Conservation (phyloP, 1,284 basidiomycete genomes). For the Pyrrhoderma noxium region DNA sequence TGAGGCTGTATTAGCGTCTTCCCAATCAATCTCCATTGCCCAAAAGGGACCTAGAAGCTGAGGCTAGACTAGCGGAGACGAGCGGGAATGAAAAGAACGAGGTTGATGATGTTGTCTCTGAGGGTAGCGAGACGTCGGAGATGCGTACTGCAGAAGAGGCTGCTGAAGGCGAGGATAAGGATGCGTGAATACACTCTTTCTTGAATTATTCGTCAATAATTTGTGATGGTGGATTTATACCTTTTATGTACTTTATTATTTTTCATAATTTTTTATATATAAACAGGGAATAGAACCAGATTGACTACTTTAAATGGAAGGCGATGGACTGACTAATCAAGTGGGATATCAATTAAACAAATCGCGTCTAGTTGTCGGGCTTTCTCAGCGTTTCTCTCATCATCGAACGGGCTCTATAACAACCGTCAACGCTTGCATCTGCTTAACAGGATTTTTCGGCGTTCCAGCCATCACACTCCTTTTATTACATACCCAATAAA, state of each 20-base stretch:
- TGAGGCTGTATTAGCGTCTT: conserved; percentile 44
- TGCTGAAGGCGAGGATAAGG: conserved; percentile 4
- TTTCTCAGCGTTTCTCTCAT: conserved; percentile 5
- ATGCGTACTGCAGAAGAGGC: conserved; percentile 7
- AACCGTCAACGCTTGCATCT: not conserved
- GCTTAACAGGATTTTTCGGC: conserved; percentile 1
- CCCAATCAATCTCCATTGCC: conserved; percentile 51
- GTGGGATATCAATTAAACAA: no score
- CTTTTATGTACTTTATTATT: not conserved
- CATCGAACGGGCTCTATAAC: not conserved
- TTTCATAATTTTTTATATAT: no score
- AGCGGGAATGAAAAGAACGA: conserved; percentile 19
- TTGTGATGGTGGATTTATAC: not conserved
- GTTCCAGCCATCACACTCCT: conserved; percentile 10
- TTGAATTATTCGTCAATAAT: not conserved
- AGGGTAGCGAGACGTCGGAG: conserved; percentile 17
- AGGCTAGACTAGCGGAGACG: conserved; percentile 18
- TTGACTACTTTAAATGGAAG: no score
- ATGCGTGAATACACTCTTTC: not conserved
- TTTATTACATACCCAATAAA: conserved; percentile 2
- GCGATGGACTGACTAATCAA: no score
- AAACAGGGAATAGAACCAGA: no score
- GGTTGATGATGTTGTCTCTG: conserved; percentile 27
- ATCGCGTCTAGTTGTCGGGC: not conserved
- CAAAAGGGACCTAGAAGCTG: conserved; percentile 26